Evolutionary conservation across 805 yeast genomes (phyloP), one percentile per base, ranked within the genome.

Genomic region (Candida rishiriensis): DNA sequence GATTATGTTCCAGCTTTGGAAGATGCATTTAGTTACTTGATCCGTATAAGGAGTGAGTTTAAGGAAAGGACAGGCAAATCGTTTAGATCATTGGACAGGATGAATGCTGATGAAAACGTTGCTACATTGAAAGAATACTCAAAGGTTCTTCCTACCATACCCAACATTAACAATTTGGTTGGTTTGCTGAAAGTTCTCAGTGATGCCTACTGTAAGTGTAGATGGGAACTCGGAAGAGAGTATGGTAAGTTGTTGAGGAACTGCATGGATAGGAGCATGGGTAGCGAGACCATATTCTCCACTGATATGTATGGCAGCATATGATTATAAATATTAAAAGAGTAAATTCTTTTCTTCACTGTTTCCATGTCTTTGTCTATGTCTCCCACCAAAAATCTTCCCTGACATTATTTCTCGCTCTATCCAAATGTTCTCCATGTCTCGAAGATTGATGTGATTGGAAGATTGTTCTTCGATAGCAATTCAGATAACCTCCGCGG

Each of bases 201-300:
- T 14, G 59, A 59, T 10, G 52, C 64, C 10, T 73, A 68, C 46
- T 51, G 53, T 29, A 56, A 55, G 8, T 64, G 75, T 48, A 65
- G 67, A 36, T 80, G 84, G 82, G 81, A 77, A 45, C 61, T 76
- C 36, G 80, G 82, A 10, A 61, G 69, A 28, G 85, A 80, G 51
- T 76, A 77, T 52, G 64, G 78, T 1, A 64, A 69, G 38, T 57
- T 81, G 47, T 61, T 79, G 39, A 61, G 60, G 36, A 75, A 78
- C 52, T 79, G 83, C 58, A 64, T 70, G 18, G 71, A 71, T 40
- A 59, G 85, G 50, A 68, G 78, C 49, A 62, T 78, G 45, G 87
- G 87, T 2, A 66, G 72, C 43, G 51, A 60, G 10, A 59, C 62
- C 10, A 64, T 74, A 2, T 64, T 72, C 3, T 78, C 83, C 57